phyloP scores from a whole-genome alignment of 805 yeast species.

The Saturnispora ahearnii region DNA sequence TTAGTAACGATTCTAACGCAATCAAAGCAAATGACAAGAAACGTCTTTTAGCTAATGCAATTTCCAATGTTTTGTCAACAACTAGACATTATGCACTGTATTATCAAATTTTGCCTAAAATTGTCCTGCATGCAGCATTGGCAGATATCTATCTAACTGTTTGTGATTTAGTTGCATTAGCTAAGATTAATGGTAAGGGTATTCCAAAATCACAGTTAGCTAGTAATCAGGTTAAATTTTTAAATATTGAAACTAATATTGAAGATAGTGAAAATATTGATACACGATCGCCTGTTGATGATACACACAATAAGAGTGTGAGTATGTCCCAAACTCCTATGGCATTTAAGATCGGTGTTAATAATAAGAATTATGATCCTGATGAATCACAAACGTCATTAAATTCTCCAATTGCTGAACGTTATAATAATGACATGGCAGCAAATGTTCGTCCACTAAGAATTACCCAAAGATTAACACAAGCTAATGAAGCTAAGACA shows the following conservation, averaged over 20 bases:
- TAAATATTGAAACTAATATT: background rate
- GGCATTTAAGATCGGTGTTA: constrained; percentile 8
- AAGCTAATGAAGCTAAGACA: constrained; percentile 1
- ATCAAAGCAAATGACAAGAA: constrained; percentile 27
- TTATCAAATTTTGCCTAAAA: constrained; percentile 53
- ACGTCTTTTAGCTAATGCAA: constrained; percentile 50
- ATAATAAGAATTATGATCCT: background rate
- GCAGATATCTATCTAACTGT: constrained; percentile 62
- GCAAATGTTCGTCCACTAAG: constrained; percentile 59
- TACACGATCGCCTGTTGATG: background rate
- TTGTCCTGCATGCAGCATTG: constrained; percentile 66
- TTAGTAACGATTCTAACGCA: constrained; percentile 19
- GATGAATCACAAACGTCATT: constrained; percentile 1
- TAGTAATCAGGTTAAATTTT: background rate
- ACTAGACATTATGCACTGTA: constrained; percentile 66
- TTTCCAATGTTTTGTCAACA: constrained; percentile 67
- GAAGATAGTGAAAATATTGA: background rate
- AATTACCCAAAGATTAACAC: constrained; percentile 47
- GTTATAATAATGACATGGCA: background rate
- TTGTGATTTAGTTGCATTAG: constrained; percentile 50
- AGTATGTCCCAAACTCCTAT: constrained; percentile 10
- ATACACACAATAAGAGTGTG: constrained; percentile 4
- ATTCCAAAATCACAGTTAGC: background rate
- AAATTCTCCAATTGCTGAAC: background rate
- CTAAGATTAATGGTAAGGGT: constrained; percentile 32